These are phyloP conservation scores for Leishmania tropica DNA, from an alignment of 208 protist genomes.

Conservation along the genomic window DNA sequence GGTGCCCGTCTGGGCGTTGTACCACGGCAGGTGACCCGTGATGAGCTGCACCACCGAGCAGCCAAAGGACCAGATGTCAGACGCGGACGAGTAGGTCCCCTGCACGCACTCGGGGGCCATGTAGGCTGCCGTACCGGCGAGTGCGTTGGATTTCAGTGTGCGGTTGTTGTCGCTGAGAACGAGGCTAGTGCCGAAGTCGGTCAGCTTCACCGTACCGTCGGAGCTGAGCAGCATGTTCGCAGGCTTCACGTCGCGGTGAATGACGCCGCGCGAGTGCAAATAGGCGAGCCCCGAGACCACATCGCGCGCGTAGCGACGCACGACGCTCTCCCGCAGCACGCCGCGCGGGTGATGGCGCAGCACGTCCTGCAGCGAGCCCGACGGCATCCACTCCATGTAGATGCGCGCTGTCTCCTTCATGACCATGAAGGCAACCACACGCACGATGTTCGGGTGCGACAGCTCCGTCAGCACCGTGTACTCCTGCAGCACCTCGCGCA, in stretches of 20 bases:
- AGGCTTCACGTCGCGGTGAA: slow-evolving; percentile 89
- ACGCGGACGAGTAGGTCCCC: slow-evolving; percentile 59
- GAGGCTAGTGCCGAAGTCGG: slow-evolving; percentile 83
- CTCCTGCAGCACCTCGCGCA: slow-evolving; percentile 66
- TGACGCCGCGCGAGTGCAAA: slow-evolving; percentile 67
- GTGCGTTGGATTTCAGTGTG: slow-evolving; percentile 36
- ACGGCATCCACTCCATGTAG: slow-evolving; percentile 84
- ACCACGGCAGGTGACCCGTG: slow-evolving; percentile 64
- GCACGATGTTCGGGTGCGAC: slow-evolving; percentile 70
- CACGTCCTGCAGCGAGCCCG: slow-evolving; percentile 64
- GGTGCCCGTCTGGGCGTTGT: slow-evolving; percentile 19
- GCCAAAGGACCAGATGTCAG: slow-evolving; percentile 87
- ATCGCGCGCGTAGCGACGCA: slow-evolving; percentile 60
- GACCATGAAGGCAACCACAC: slow-evolving; percentile 70
- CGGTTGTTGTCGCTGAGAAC: slow-evolving; percentile 39
- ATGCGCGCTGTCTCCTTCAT: slow-evolving; percentile 44
- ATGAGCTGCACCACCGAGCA: slow-evolving; percentile 79
- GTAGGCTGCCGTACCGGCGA: slow-evolving; percentile 76
- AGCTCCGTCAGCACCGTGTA: slow-evolving; percentile 70
- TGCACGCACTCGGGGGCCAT: slow-evolving; percentile 75
- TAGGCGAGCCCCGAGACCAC: slow-evolving; percentile 57
- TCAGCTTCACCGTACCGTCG: slow-evolving; percentile 76
- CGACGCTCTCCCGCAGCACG: slow-evolving; percentile 54
- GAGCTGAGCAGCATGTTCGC: slow-evolving; percentile 80
- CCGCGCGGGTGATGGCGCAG: slow-evolving; percentile 38